Percentiles rank a stretch among this genome's conserved stretches.
Evolutionary conservation across 257 asterid genomes (phyloP).

Genomic region (Jacaranda mimosifolia): DNA sequence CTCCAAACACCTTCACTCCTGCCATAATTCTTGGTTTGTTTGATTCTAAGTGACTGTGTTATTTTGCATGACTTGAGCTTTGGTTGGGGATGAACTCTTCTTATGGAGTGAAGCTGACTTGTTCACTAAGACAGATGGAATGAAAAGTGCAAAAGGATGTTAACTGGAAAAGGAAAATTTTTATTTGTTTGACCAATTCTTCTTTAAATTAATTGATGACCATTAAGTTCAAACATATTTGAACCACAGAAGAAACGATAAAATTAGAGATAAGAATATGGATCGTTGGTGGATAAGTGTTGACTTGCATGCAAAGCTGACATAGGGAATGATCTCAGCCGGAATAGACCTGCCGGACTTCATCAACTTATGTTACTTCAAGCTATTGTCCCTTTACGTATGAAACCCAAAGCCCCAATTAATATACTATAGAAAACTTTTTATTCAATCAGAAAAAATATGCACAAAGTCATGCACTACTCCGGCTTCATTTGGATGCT

Average conservation of each 20-base stretch:
- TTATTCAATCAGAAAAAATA: not conserved
- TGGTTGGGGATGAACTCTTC: slow-evolving; percentile 2
- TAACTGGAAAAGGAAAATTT: too few species aligned
- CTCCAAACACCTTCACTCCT: slow-evolving; percentile 55
- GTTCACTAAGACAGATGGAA: slow-evolving; percentile 3
- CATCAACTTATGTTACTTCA: not conserved
- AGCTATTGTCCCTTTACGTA: too few species aligned
- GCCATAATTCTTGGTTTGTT: slow-evolving; percentile 37
- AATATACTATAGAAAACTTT: not conserved
- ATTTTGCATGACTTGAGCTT: not conserved
- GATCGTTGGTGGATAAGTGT: too few species aligned
- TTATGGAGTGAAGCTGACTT: slow-evolving; percentile 17
- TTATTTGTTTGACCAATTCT: not conserved
- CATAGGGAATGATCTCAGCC: not conserved
- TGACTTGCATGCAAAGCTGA: not conserved
- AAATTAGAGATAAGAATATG: too few species aligned
- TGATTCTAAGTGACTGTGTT: not conserved
- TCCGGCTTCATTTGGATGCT: not conserved
- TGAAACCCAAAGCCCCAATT: not conserved
- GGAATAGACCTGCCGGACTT: too few species aligned
- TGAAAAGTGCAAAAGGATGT: not conserved
- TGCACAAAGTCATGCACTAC: not conserved
- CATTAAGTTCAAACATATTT: too few species aligned
- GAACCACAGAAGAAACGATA: too few species aligned
- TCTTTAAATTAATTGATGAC: not conserved